Evolutionary conservation across 2,329 filamentous ascomycete species (phyloP), one percentile per base, ranked within the genome.

Genomic region (Rugonectria rugulosa): DNA sequence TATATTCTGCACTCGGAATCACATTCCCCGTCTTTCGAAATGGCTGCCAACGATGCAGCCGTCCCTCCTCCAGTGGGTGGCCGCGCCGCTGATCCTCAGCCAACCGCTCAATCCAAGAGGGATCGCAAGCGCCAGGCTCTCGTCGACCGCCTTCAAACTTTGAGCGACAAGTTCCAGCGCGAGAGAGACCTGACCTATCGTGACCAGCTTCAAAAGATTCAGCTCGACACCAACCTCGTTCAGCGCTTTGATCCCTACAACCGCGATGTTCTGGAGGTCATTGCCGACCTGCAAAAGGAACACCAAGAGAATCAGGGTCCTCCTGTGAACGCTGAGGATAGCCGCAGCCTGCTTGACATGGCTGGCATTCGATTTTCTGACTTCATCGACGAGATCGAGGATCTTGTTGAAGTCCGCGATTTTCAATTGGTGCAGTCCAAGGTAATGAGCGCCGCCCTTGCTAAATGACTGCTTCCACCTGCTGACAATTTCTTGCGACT

Each of bases 51-150:
- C 64, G 74, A 78, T 54, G 69, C 68, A 49, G 67, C 69, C 42
- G 67, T 69, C 15, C 68, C 71, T 56, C 53, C 72, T 41, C 66
- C 69, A 51, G 57, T 73, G 48, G 67, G 67, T 53, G 72, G 65
- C 59, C 70, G 70, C 53, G 58, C 68, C 50, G 56, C 68, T 61
- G 72, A 76, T 50, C 75, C 76, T 52, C 68, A 69, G 48, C 67
- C 73, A 15, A 64, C 73, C 21, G 66, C 78, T n/a, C 80, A 80
- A 60, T 94, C 91, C 34, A 97, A 97, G 79, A 86, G 92, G 73
- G 94, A 98, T 77, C 95, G 96, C 75, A 88, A 93, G 71, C 88
- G 92, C 59, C 91, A 91, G 68, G 87, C 88, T 68, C 86, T 97
- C 58, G 86, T 88, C 63, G 92, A 97, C 58, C 88, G 90, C 61